Evolutionary conservation across 352 stramenopile species (phyloP).

Genomic region (Pythium periplocum): DNA sequence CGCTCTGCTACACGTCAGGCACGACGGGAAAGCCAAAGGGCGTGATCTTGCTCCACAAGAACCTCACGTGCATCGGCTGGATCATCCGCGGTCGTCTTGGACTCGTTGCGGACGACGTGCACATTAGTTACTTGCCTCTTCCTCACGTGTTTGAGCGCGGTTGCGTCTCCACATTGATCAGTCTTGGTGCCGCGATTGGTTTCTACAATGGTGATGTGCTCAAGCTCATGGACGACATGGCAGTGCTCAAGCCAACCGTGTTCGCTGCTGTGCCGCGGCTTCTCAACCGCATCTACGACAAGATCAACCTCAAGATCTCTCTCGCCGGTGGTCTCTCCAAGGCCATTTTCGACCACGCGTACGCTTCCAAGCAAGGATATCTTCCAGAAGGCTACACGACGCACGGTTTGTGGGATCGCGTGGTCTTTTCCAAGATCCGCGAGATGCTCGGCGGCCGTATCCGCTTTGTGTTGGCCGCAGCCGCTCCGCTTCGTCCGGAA

Average conservation of each 20-base stretch:
- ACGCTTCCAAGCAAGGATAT: conserved; percentile 29
- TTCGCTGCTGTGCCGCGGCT: conserved; percentile 91
- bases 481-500: conserved; percentile 83
- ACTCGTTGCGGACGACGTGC: conserved; percentile 58
- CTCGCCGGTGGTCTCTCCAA: conserved; percentile 34
- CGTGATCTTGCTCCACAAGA: conserved; percentile 87
- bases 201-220: conserved; percentile 81
- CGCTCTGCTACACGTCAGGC: conserved; percentile 90
- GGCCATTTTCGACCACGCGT: conserved; percentile 37
- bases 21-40: conserved; percentile 94
- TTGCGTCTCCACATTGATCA: conserved; percentile 81
- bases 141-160: conserved; percentile 94
- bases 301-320: conserved; percentile 69
- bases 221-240: conserved; percentile 90
- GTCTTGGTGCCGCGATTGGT: conserved; percentile 62
- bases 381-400: conserved; percentile 31
- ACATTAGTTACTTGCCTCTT: conserved; percentile 95
- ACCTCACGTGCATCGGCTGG: conserved; percentile 23
- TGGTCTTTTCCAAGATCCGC: conserved; percentile 91
- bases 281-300: conserved; percentile 95
- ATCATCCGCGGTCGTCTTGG: conserved; percentile 17
- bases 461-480: conserved; percentile 90
- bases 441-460: conserved; percentile 79
- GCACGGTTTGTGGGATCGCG: conserved; percentile 82
- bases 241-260: conserved; percentile 86